Evolutionary conservation across 2,329 filamentous ascomycete species (phyloP), one percentile per base, ranked within the genome.

Genomic region (Xylaria sp.): DNA sequence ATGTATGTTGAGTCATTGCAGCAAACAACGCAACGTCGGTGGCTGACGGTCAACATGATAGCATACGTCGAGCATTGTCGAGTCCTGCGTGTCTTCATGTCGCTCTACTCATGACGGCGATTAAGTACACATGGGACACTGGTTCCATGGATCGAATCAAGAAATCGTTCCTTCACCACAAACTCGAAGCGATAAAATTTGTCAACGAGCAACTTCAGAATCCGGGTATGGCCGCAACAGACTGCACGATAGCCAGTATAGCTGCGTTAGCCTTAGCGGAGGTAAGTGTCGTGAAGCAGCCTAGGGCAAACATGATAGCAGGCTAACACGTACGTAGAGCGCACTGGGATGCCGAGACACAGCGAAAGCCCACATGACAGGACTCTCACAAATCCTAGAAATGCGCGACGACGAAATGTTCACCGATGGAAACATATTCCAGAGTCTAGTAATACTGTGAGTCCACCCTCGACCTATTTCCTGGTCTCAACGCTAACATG

Each of bases 121-220:
- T 73, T n/a, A 71, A 71, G 51, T 74, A 54, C 54, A 73, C 73
- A 12, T 74, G 73, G 73, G 71, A 73, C 30, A 73, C 70, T n/a
- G 72, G 72, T n/a, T 73, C 73, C 53, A 73, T 72, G 66, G 66
- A 71, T 47, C 66, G 65, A 47, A 73, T 73, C n/a, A 70, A 70
- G 48, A 73, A 72, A 30, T 71, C 72, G 6, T 71, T 71, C 36
- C 67, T 73, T 36, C 73, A 74, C 45, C 73, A 74, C 56, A 72
- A 73, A 57, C 63, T 73, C 7, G 72, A 74, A 57, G 73, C 73
- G 12, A 73, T 74, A 47, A 72, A 73, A 34, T 72, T 74, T 17
- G 73, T 74, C 67, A 73, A 74, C 50, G 71, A 74, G 39, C 70
- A 73, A 30, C 62, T 74, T n/a, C 70, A 73, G 48, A 60, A 73